These are phyloP conservation scores for Hortiboletus flavorubellus DNA, from an alignment of 768 basidiomycete genomes.

Conservation along the genomic window DNA sequence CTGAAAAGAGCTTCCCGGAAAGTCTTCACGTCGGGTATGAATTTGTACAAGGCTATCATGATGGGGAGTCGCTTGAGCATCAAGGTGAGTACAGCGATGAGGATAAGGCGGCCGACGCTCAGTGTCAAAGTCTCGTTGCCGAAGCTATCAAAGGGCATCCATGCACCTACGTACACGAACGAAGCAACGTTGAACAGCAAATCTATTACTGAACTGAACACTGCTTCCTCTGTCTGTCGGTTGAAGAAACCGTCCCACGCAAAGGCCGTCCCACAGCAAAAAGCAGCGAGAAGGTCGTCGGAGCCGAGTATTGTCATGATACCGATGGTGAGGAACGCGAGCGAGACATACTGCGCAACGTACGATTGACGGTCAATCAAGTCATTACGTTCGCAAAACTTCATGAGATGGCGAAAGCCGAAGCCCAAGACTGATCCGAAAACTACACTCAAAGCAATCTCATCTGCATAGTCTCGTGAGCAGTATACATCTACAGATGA, in stretches of 20 bases:
- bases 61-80: constrained; percentile 79
- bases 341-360: constrained; percentile 85
- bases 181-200: constrained; percentile 93
- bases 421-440: constrained; percentile 77
- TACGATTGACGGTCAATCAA: constrained; percentile 94
- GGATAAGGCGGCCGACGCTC: constrained; percentile 79
- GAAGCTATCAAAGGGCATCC: constrained; percentile 92
- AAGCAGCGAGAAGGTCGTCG: constrained; percentile 92
- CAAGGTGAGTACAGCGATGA: constrained; percentile 80
- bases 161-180: constrained; percentile 95
- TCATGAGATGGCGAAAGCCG: constrained; percentile 85
- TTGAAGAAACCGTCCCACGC: constrained; percentile 97
- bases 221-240: constrained; percentile 88
- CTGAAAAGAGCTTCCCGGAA: constrained; percentile 90
- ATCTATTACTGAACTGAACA: constrained; percentile 96
- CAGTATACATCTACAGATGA: background rate
- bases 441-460: constrained; percentile 70
- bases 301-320: constrained; percentile 81
- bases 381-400: constrained; percentile 81
- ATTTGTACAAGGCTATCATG: constrained; percentile 81
- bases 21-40: constrained; percentile 96
- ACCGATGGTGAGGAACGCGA: constrained; percentile 83
- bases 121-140: constrained; percentile 61
- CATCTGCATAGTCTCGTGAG: constrained; percentile 46
- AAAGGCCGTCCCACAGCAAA: constrained; percentile 92